These are phyloP conservation scores for Straminergon stramineum DNA, from an alignment of 225 moss, liverwort and hornwort species.

Conservation along the genomic window DNA sequence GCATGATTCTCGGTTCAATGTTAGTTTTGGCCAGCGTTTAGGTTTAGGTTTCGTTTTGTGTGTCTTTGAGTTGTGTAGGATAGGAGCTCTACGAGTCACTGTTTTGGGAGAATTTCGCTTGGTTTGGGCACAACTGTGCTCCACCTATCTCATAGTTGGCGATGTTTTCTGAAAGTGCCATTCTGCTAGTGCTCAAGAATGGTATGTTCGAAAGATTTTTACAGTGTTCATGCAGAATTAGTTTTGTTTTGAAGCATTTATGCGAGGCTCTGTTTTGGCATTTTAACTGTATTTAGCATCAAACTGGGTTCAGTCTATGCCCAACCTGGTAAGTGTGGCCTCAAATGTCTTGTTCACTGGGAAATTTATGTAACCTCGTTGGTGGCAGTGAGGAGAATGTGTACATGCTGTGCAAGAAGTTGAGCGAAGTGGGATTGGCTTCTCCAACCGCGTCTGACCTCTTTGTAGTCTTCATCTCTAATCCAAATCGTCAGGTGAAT, in stretches of 20 bases:
- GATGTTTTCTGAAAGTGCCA: not conserved
- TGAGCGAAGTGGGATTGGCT: conserved; percentile 50
- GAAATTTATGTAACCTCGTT: not conserved
- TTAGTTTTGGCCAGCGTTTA: not conserved
- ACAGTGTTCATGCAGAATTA: not conserved
- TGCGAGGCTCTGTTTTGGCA: not conserved
- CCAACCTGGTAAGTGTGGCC: not conserved
- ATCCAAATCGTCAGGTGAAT: conserved; percentile 36
- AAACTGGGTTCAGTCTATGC: not conserved
- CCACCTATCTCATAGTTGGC: not conserved
- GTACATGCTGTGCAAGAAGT: conserved; percentile 58
- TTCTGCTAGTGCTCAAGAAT: not conserved
- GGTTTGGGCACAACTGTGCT: not conserved
- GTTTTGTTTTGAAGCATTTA: not conserved
- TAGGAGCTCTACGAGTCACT: not conserved
- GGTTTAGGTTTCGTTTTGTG: not conserved
- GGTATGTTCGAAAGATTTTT: not conserved
- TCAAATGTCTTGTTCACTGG: not conserved
- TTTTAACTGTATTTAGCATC: not conserved
- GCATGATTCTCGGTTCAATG: not conserved
- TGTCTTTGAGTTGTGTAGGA: not conserved
- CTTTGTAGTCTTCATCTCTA: conserved; percentile 73
- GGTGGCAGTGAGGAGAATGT: conserved; percentile 70
- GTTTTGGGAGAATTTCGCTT: not conserved
- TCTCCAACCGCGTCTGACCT: conserved; percentile 51